Evolutionary conservation across 345 rosid species (phyloP).

Genomic region (Salix brachista): DNA sequence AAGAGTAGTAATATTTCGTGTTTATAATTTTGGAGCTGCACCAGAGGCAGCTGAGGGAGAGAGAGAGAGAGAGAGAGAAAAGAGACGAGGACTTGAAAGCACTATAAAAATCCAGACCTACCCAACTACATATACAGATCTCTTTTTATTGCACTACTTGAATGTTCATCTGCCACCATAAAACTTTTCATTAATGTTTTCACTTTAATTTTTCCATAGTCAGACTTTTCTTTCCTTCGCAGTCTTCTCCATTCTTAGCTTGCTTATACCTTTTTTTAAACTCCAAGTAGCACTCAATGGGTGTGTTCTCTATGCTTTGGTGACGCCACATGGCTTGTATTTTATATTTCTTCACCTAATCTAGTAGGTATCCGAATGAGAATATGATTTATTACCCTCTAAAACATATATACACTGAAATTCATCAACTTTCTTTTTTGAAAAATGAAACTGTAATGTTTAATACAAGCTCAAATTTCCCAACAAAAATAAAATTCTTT

Average conservation of each 20-base stretch:
- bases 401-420: not conserved
- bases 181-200: constrained; percentile 45
- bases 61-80: constrained; percentile 12
- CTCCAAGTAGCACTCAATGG: constrained; percentile 48
- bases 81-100: constrained; percentile 27
- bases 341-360: constrained; percentile 2
- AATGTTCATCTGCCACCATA: constrained; percentile 78
- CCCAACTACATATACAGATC: constrained; percentile 49
- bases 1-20: not conserved
- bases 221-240: constrained; percentile 49
- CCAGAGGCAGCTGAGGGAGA: not conserved
- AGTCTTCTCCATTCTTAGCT: constrained; percentile 27
- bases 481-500: too few species aligned
- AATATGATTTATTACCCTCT: constrained; percentile 29
- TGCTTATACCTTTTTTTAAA: constrained; percentile 31
- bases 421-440: not conserved
- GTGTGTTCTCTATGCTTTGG: not conserved
- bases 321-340: constrained; percentile 32
- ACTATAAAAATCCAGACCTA: constrained; percentile 68
- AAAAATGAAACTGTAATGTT: too few species aligned
- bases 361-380: constrained; percentile 21
- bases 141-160: constrained; percentile 80
- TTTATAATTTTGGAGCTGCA: constrained; percentile 20
- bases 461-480: too few species aligned
- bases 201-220: not conserved